These are phyloP conservation scores for Mollisia scopiformis DNA, from an alignment of 2,329 filamentous ascomycete species.

Conservation along the genomic window DNA sequence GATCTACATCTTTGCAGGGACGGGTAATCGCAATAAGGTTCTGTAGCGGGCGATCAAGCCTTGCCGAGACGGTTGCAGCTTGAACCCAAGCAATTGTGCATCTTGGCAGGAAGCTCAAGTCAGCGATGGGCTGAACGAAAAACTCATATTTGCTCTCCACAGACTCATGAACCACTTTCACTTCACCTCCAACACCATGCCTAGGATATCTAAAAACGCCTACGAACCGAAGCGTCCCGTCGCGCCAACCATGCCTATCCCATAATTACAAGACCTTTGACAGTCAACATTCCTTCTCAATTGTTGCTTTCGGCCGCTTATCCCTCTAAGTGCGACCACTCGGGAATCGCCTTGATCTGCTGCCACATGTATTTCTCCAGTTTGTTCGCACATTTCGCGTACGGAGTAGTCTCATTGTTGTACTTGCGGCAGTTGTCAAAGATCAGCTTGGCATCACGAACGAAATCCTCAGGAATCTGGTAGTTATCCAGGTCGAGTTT, in stretches of 20 bases:
- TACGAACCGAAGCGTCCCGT: background rate
- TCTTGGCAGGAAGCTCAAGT: too few species aligned
- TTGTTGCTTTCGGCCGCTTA: conserved; percentile 15
- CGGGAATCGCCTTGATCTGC: conserved; percentile 87
- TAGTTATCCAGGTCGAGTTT: conserved; percentile 96
- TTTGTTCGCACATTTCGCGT: conserved; percentile 93
- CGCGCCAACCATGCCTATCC: background rate
- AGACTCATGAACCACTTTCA: background rate
- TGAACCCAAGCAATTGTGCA: background rate
- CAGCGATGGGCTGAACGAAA: background rate
- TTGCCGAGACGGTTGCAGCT: background rate
- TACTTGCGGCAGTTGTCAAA: conserved; percentile 96
- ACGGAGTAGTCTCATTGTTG: conserved; percentile 93
- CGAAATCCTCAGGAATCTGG: conserved; percentile 87
- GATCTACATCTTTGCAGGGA: background rate
- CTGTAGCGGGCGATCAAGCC: background rate
- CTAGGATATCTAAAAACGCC: background rate
- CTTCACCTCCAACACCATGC: background rate
- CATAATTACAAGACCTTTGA: background rate
- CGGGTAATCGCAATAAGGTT: background rate
- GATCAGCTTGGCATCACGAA: conserved; percentile 83
- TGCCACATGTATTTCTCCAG: conserved; percentile 95
- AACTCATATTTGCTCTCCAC: background rate
- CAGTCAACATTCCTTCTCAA: background rate
- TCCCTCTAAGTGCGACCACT: conserved; percentile 69